Evolutionary conservation across 1,284 basidiomycete genomes (phyloP).

Genomic region (Sporisorium scitamineum): DNA sequence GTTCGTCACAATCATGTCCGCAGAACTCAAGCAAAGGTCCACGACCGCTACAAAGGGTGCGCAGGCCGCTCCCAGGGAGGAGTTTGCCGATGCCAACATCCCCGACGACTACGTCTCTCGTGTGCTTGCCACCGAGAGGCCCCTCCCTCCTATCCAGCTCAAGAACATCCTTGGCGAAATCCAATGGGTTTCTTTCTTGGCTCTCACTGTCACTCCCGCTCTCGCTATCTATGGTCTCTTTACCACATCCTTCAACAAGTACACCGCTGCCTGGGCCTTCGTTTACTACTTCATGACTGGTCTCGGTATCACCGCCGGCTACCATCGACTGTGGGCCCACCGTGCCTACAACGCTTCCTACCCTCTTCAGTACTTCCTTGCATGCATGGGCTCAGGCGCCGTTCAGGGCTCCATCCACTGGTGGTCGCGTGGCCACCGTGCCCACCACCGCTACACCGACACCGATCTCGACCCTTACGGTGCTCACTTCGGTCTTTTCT

Average conservation of each 20-base stretch:
- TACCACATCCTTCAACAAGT: constrained; percentile 54
- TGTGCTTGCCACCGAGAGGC: constrained; percentile 55
- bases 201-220: constrained; percentile 60
- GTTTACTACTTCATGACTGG: constrained; percentile 68
- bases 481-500: constrained; percentile 67
- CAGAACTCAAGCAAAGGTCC: constrained; percentile 51
- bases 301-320: constrained; percentile 66
- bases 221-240: constrained; percentile 63
- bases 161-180: constrained; percentile 66
- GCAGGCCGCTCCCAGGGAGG: constrained; percentile 52
- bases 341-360: constrained; percentile 62
- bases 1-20: constrained; percentile 33
- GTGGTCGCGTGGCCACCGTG: constrained; percentile 69
- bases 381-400: constrained; percentile 66
- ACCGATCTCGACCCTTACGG: constrained; percentile 69
- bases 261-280: constrained; percentile 57
- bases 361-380: constrained; percentile 63
- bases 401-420: constrained; percentile 68
- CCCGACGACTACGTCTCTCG: constrained; percentile 64
- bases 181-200: constrained; percentile 67
- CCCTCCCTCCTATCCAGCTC: constrained; percentile 62
- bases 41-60: constrained; percentile 40
- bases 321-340: constrained; percentile 69
- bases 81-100: constrained; percentile 60
- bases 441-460: constrained; percentile 69